Conservation (phyloP, 129 eudicot species). For the Silybum marianum region DNA sequence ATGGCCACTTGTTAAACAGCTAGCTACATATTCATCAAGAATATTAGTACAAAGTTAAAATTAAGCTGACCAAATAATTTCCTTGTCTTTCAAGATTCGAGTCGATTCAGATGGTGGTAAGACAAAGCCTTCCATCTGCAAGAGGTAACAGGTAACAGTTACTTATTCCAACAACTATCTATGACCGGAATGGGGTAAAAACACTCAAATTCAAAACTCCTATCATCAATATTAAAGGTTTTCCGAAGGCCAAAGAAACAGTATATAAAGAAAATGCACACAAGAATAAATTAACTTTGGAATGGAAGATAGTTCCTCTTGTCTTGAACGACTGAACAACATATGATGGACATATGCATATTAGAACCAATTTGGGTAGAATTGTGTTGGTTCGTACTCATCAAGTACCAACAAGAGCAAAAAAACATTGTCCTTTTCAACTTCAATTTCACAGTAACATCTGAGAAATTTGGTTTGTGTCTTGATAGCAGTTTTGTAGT, state of each 20-base stretch:
- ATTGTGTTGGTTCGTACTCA: background rate
- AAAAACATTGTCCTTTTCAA: background rate
- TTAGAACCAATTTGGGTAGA: background rate
- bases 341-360: background rate
- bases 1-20: conserved; percentile 18
- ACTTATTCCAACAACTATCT: conserved; percentile 8
- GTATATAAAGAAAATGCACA: background rate
- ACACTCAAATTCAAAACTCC: background rate
- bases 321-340: conserved; percentile 10
- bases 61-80: conserved; percentile 70
- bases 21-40: conserved; percentile 16
- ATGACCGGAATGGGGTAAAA: background rate
- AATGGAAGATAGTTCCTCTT: background rate
- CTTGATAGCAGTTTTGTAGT: conserved; percentile 1
- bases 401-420: background rate
- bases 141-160: background rate
- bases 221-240: conserved; percentile 1
- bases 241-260: background rate
- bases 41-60: conserved; percentile 8
- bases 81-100: conserved; percentile 75
- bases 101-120: conserved; percentile 86
- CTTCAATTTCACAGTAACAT: background rate
- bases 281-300: conserved; percentile 1
- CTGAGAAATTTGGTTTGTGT: background rate
- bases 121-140: conserved; percentile 94